Evolutionary conservation across 805 yeast species (phyloP), one percentile per base, ranked within the genome.

Genomic region (Cyberlindnera euphorbiae): DNA sequence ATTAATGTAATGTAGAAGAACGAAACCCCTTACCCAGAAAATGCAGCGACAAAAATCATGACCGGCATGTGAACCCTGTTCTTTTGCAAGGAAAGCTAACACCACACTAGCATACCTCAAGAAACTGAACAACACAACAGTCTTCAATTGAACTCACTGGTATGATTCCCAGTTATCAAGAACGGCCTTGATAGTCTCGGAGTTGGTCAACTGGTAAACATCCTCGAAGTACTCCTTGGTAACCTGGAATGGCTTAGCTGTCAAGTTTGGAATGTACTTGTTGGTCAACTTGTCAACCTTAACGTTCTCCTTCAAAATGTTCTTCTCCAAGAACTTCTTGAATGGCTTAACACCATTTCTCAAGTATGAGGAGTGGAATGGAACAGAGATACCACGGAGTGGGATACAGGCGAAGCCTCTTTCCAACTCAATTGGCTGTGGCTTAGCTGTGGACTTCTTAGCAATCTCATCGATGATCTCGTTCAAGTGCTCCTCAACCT

Each of bases 341-440:
- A 93, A 93, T 56, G 98, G 98, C 68, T 89, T 90, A 42, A 93
- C 99, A 68, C 99, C 99, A 39, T 93, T 85, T 75, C 90, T 83
- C 70, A 93, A 75, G 71, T 94, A 93, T n/a, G 96, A 82, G 19
- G 97, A 88, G 69, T 93, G 99, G 97, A 93, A 93, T 46, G 99
- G 99, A 60, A 93, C 99, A n/a, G 96, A 87, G 50, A 93, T 93
- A 54, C 98, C 98, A 73, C 83, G 88, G 65, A 93, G 77, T 62
- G 99, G 99, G 55, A 93, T 93, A 56, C 93, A 90, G 28, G 99
- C 97, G 54, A 86, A 90, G 17, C 99, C 99, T 71, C 98, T 83
- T 69, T 93, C 94, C 58, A 94, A 74, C 38, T 88, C 95, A 61
- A 93, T 86, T 53, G 98, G 98, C 71, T 90, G 97, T 36, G 94